Evolutionary conservation across 129 eudicot genomes (phyloP).

Genomic region (Flaveria robusta): DNA sequence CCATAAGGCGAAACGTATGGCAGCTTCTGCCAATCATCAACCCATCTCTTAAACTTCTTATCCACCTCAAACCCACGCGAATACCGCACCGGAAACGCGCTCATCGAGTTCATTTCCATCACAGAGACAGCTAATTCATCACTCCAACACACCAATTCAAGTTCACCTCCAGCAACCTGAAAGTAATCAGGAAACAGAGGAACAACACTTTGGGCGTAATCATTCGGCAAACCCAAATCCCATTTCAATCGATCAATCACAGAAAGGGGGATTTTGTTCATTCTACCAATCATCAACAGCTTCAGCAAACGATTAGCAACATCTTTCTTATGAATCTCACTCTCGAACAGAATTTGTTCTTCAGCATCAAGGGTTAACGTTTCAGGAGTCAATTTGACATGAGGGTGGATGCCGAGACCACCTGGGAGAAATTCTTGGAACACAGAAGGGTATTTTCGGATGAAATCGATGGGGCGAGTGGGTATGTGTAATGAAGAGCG

Average conservation of each 20-base stretch:
- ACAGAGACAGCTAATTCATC: constrained; percentile 68
- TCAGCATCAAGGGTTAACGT: constrained; percentile 49
- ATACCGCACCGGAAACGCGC: constrained; percentile 52
- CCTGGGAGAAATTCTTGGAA: constrained; percentile 77
- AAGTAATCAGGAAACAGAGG: constrained; percentile 89
- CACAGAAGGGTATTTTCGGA: constrained; percentile 70
- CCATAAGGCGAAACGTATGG: constrained; percentile 87
- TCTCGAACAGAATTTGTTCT: constrained; percentile 50
- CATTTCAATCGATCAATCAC: constrained; percentile 66
- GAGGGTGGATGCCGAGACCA: constrained; percentile 54
- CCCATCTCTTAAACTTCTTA: constrained; percentile 80
- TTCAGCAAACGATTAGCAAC: constrained; percentile 68
- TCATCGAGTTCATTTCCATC: constrained; percentile 41
- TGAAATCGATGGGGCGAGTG: constrained; percentile 79
- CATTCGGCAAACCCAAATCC: constrained; percentile 80
- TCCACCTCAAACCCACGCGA: constrained; percentile 77
- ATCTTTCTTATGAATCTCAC: constrained; percentile 44
- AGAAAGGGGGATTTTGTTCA: constrained; percentile 53
- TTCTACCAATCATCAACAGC: constrained; percentile 65
- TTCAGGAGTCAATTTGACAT: constrained; percentile 61
- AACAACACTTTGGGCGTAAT: constrained; percentile 49
- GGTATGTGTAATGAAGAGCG: constrained; percentile 53
- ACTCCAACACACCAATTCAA: constrained; percentile 90
- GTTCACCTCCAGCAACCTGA: constrained; percentile 39
- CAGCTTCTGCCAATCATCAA: constrained; percentile 89